A percentile compares a stretch with the other conserved stretches of the same genome.
Conservation (phyloP, 2,329 filamentous ascomycete species). For the Ceratocystis albifundus region DNA sequence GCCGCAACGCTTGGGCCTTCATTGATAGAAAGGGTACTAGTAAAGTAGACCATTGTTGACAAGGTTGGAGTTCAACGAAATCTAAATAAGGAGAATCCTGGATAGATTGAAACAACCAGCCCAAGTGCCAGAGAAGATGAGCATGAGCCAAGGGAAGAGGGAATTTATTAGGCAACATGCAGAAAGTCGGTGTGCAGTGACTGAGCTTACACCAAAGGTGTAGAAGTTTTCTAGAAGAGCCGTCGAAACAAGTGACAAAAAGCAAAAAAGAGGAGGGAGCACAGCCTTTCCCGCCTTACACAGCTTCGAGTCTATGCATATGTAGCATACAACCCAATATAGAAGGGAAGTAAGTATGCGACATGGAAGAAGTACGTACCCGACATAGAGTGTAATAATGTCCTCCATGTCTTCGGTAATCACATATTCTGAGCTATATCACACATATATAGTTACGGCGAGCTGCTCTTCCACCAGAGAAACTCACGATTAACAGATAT, state of each 20-base stretch:
- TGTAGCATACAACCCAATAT: background rate
- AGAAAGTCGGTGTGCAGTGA: background rate
- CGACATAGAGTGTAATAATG: background rate
- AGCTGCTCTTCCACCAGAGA: background rate
- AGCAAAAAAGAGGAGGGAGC: background rate
- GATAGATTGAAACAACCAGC: no score
- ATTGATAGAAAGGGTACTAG: no score
- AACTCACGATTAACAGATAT: background rate
- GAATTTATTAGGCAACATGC: background rate
- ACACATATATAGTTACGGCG: background rate
- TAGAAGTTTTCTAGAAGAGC: background rate
- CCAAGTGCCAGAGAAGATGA: background rate
- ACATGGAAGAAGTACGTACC: background rate
- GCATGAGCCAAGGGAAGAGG: background rate
- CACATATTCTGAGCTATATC: background rate
- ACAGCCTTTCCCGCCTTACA: slow-evolving; percentile 9
- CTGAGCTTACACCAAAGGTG: background rate
- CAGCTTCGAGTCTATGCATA: background rate
- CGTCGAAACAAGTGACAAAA: background rate
- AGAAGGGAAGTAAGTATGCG: no score
- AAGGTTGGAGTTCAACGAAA: no score
- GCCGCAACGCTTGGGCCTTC: no score
- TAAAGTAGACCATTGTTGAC: no score
- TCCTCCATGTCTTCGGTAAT: background rate
- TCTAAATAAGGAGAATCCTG: no score